A percentile compares a stretch with the other conserved stretches of the same genome.
phyloP scores from a whole-genome alignment of 129 eudicot species.

The Tagetes patula region DNA sequence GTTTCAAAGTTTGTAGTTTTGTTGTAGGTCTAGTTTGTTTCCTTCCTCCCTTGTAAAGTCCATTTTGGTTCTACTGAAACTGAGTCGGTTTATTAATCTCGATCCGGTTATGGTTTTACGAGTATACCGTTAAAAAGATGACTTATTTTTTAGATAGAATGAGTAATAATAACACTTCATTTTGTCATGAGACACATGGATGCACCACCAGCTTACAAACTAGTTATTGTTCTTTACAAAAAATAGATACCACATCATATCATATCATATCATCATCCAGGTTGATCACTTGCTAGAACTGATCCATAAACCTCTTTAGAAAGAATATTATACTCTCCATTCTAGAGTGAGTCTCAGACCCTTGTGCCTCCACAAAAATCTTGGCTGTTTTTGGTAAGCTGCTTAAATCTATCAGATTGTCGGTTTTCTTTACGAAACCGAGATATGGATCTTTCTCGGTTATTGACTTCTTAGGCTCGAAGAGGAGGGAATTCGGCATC shows the following conservation, averaged over 20 bases:
- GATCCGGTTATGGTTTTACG: not conserved
- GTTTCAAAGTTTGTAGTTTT: not conserved
- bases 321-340: conserved; percentile 28
- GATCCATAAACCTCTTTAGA: conserved; percentile 37
- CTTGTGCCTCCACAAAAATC: conserved; percentile 21
- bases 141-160: not conserved
- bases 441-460: conserved; percentile 3
- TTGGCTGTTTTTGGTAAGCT: conserved; percentile 10
- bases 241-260: conserved; percentile 3
- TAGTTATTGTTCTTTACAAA: conserved; percentile 12
- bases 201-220: not conserved
- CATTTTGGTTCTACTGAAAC: not conserved
- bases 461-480: conserved; percentile 25
- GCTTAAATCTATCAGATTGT: conserved; percentile 22
- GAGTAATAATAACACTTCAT: conserved; percentile 6
- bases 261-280: not conserved
- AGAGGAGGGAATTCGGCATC: conserved; percentile 25
- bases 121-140: too few relatives aligned
- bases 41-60: not conserved
- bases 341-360: conserved; percentile 16
- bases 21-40: not conserved
- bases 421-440: conserved; percentile 18
- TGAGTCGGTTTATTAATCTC: not conserved
- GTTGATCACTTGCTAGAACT: conserved; percentile 21
- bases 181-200: not conserved